These are phyloP conservation scores for Guillardia theta DNA, from an alignment of 78 protist genomes.

Conservation along the genomic window DNA sequence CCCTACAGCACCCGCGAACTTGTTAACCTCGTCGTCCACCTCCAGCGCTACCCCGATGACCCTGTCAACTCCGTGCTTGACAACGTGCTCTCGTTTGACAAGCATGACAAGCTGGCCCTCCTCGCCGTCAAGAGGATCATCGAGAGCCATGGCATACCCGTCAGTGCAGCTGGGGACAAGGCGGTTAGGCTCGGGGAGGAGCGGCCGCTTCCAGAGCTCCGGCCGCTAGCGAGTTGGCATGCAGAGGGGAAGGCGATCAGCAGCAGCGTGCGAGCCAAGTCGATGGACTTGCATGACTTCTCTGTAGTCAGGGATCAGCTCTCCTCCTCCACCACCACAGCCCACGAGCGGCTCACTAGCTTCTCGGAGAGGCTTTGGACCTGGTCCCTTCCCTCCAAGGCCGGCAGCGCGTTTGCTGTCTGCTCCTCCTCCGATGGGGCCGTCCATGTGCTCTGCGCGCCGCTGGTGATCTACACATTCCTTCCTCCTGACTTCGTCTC, in stretches of 20 bases:
- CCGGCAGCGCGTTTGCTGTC: not conserved
- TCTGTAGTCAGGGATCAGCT: no score
- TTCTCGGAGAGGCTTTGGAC: not conserved
- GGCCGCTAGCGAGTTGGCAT: no score
- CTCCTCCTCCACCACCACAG: no score
- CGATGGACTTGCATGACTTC: no score
- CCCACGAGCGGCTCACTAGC: not conserved
- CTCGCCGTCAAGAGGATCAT: not conserved
- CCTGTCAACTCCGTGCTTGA: not conserved
- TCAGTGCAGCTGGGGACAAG: no score
- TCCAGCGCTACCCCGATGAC: constrained; percentile 57
- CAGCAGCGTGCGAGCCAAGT: no score
- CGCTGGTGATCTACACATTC: no score
- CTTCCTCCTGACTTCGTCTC: not conserved
- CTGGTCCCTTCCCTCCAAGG: not conserved
- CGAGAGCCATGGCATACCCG: constrained; percentile 51
- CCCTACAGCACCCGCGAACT: constrained; percentile 51
- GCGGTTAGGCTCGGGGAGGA: no score
- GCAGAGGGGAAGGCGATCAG: no score
- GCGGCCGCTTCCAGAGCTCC: no score
- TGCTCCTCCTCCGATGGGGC: no score
- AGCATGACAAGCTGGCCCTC: constrained; percentile 26
- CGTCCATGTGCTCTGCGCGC: no score
- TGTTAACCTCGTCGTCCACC: constrained; percentile 47
- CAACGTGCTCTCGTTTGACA: constrained; percentile 70